A percentile compares a stretch with the other conserved stretches of the same genome.
phyloP scores from a whole-genome alignment of 495 filamentous ascomycete species.

The Neurospora sublineolata region DNA sequence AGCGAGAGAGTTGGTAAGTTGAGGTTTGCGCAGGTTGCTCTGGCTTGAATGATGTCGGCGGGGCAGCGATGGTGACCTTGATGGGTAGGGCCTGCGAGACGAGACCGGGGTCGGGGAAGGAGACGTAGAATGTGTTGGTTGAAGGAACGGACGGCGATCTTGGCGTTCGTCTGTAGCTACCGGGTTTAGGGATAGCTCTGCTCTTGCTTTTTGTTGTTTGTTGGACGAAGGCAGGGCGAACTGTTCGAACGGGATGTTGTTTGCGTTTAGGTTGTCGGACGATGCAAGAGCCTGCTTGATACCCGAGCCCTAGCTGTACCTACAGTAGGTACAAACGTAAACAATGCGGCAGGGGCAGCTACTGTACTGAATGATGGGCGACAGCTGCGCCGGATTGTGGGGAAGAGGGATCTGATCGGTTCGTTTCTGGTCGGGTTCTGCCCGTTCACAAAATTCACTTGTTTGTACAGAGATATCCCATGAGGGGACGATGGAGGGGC shows the following conservation, averaged over 20 bases:
- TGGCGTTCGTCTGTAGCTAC: not conserved
- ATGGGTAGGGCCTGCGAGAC: not conserved
- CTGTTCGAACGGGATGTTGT: not conserved
- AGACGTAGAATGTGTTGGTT: not conserved
- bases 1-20: not conserved
- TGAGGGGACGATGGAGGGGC: not conserved
- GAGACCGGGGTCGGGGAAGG: not conserved
- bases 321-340: not conserved
- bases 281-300: not conserved
- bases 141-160: not conserved
- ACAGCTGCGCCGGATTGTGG: not conserved
- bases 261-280: not conserved
- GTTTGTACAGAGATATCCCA: not conserved
- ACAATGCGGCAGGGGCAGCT: not conserved
- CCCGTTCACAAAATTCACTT: not conserved
- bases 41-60: not conserved
- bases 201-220: not conserved
- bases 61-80: not conserved
- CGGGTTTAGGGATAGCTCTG: not conserved
- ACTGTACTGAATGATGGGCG: not conserved
- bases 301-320: not conserved
- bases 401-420: too few relatives aligned
- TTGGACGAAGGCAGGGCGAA: not conserved
- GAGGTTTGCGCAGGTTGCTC: not conserved
- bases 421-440: not conserved